Conservation (phyloP, 129 eudicot genomes). For the Tagetes patula region DNA sequence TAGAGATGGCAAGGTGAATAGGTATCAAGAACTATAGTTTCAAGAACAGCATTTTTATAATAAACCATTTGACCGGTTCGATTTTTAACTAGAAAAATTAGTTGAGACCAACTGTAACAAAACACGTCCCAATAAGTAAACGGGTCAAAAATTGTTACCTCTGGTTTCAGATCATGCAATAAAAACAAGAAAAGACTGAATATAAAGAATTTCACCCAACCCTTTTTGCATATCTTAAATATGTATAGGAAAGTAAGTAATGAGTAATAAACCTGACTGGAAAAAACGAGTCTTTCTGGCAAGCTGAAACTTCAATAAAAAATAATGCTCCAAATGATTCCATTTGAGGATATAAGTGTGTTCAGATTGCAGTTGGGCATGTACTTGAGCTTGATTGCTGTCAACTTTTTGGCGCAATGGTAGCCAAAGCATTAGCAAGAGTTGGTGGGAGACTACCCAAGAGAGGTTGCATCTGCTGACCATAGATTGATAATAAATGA, state of each 20-base stretch:
- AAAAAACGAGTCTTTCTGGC: slow-evolving; percentile 23
- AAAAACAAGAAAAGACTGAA: neutral
- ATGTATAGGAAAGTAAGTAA: neutral
- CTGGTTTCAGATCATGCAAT: neutral
- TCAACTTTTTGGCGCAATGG: slow-evolving; percentile 79
- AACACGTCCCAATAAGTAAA: neutral
- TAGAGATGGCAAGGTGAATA: neutral
- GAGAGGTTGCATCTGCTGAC: slow-evolving; percentile 89
- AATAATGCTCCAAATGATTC: slow-evolving; percentile 26
- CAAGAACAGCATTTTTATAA: neutral
- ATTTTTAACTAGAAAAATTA: neutral
- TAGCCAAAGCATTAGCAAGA: slow-evolving; percentile 89
- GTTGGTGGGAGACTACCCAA: slow-evolving; percentile 74
- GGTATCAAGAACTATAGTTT: neutral
- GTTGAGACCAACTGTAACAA: neutral
- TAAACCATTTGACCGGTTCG: neutral
- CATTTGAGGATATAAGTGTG: slow-evolving; percentile 5
- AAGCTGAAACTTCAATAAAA: slow-evolving; percentile 25
- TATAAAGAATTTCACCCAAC: neutral
- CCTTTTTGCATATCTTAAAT: neutral
- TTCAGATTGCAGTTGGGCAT: neutral
- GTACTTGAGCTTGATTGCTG: slow-evolving; percentile 11
- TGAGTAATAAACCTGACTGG: slow-evolving; percentile 25
- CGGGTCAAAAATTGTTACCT: neutral
- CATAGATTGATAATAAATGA: slow-evolving; percentile 76